Evolutionary conservation across 2,329 filamentous ascomycete species (phyloP).

Genomic region (Ceratocystis variospora): DNA sequence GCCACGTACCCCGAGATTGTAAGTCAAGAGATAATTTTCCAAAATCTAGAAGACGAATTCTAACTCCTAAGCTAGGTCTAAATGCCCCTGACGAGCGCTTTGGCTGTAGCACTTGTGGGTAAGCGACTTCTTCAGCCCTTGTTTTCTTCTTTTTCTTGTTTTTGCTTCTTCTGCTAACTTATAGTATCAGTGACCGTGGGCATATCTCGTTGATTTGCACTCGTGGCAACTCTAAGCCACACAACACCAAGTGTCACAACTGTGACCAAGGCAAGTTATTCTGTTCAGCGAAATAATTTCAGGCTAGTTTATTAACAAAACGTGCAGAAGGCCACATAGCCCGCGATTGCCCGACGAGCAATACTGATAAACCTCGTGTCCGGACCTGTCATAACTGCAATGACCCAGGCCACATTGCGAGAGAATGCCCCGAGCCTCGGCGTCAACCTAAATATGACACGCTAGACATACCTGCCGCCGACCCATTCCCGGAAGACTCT

Average conservation of each 20-base stretch:
- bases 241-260: neutral
- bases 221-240: neutral
- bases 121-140: neutral
- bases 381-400: constrained; percentile 54
- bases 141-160: neutral
- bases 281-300: no score
- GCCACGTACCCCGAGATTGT: neutral
- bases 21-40: neutral
- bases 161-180: neutral
- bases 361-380: constrained; percentile 23
- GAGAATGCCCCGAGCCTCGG: constrained; percentile 41
- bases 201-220: neutral
- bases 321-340: neutral
- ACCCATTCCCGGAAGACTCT: neutral
- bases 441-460: neutral
- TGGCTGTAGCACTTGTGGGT: neutral
- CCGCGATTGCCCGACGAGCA: neutral
- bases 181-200: neutral
- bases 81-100: neutral
- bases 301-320: neutral
- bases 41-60: neutral
- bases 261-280: neutral
- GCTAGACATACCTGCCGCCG: neutral
- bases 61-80: neutral
- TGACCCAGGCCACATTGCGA: constrained; percentile 49